Evolutionary conservation across 371 early-diverging fungal genomes (phyloP).

Genomic region (Dichotomocladium elegans): DNA sequence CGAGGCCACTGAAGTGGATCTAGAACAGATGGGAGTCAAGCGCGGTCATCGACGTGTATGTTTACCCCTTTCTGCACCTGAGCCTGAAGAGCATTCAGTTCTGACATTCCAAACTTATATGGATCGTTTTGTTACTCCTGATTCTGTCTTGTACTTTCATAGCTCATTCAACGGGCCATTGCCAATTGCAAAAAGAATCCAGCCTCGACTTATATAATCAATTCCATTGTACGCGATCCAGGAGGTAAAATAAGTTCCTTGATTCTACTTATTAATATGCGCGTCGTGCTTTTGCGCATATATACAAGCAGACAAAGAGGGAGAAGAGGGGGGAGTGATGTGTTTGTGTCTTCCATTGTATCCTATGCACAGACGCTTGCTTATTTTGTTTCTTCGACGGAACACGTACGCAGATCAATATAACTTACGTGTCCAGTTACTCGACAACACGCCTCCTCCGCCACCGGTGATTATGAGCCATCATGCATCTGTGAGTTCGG

Average conservation of each 20-base stretch:
- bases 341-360: no score
- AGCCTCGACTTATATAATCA: background rate
- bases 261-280: background rate
- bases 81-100: background rate
- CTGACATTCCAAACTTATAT: background rate
- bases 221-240: background rate
- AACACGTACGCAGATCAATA: no score
- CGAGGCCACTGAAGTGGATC: constrained; percentile 47
- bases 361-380: no score
- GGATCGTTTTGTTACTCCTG: background rate
- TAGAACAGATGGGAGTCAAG: constrained; percentile 47
- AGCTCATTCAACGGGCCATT: constrained; percentile 23
- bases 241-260: background rate
- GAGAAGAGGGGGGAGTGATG: no score
- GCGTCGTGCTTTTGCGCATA: background rate
- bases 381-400: no score
- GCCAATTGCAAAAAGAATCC: constrained; percentile 14
- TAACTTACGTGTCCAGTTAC: no score
- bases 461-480: constrained; percentile 4
- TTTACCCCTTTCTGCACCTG: background rate
- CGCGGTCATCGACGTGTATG: constrained; percentile 51
- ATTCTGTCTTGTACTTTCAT: background rate
- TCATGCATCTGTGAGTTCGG: constrained; percentile 17
- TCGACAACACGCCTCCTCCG: background rate
- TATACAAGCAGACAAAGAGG: no score